These are phyloP conservation scores for Penicillium sp. DNA, from an alignment of 2,329 filamentous ascomycete species.

Conservation along the genomic window DNA sequence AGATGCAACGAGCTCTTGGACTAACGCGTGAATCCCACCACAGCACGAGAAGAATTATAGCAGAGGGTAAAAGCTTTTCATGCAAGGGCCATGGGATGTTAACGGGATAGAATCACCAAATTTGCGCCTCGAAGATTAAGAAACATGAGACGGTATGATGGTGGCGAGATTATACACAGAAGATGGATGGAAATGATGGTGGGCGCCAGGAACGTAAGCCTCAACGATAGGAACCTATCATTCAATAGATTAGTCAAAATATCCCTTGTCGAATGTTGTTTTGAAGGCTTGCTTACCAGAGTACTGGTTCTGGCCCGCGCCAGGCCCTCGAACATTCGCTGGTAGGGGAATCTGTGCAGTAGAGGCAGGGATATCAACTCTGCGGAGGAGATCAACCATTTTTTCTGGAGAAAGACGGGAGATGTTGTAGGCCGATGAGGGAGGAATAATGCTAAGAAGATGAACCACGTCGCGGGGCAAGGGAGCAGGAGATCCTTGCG, in stretches of 20 bases:
- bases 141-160: background rate
- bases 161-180: conserved; percentile 12
- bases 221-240: conserved; percentile 22
- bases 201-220: background rate
- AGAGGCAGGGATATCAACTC: conserved; percentile 63
- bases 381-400: conserved; percentile 71
- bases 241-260: background rate
- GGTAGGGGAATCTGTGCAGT: conserved; percentile 41
- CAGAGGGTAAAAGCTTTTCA: background rate
- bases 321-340: conserved; percentile 32
- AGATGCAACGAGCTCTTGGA: conserved; percentile 16
- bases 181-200: background rate
- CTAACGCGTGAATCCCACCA: background rate
- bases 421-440: conserved; percentile 69
- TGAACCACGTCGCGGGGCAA: conserved; percentile 68
- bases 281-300: conserved; percentile 29
- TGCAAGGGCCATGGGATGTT: background rate
- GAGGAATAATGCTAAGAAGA: conserved; percentile 71
- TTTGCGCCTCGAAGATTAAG: conserved; percentile 5
- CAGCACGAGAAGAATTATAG: background rate
- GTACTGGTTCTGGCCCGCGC: conserved; percentile 32
- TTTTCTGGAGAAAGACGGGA: conserved; percentile 68
- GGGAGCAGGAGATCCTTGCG: conserved; percentile 60
- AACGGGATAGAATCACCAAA: background rate
- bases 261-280: background rate